Conservation (phyloP, 1,284 basidiomycete genomes). For the Wolfiporia cocos region DNA sequence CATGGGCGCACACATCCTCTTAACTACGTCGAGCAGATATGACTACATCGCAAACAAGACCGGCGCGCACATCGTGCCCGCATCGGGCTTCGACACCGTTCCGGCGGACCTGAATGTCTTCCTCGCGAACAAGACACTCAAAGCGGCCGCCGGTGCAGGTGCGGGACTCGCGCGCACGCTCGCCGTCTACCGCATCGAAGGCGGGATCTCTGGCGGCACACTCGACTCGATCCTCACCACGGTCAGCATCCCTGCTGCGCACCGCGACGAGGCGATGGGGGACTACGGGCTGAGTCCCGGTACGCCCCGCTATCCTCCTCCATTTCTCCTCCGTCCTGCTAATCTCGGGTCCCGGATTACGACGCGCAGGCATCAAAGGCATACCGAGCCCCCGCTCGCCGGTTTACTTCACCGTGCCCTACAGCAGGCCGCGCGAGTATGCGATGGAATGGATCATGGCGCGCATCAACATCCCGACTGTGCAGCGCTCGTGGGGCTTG, state of each 20-base stretch:
- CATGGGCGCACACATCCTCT: slow-evolving; percentile 2
- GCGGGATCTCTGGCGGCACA: slow-evolving; percentile 68
- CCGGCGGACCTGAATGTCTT: slow-evolving; percentile 63
- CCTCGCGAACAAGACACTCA: slow-evolving; percentile 44
- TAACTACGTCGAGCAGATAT: slow-evolving; percentile 30
- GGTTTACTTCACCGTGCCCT: slow-evolving; percentile 42
- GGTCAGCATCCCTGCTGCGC: slow-evolving; percentile 40
- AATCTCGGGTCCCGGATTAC: no score
- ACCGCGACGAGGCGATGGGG: slow-evolving; percentile 25
- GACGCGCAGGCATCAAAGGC: slow-evolving; percentile 38
- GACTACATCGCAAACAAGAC: slow-evolving; percentile 64
- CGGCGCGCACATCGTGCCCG: slow-evolving; percentile 61
- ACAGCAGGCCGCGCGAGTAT: slow-evolving; percentile 37
- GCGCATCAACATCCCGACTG: slow-evolving; percentile 55
- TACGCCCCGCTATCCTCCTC: slow-evolving; percentile 23
- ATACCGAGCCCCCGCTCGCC: slow-evolving; percentile 28
- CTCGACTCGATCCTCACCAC: slow-evolving; percentile 45
- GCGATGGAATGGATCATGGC: slow-evolving; percentile 66
- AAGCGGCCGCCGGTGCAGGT: slow-evolving; percentile 28
- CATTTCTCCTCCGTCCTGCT: not conserved
- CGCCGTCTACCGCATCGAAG: slow-evolving; percentile 41
- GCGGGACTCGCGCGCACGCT: slow-evolving; percentile 31
- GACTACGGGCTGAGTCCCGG: slow-evolving; percentile 56
- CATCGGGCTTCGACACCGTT: slow-evolving; percentile 69
- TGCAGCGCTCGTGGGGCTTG: slow-evolving; percentile 78